Base-by-base conservation (phyloP, 495 filamentous ascomycete genomes). In the Xylaria venustula region DNA sequence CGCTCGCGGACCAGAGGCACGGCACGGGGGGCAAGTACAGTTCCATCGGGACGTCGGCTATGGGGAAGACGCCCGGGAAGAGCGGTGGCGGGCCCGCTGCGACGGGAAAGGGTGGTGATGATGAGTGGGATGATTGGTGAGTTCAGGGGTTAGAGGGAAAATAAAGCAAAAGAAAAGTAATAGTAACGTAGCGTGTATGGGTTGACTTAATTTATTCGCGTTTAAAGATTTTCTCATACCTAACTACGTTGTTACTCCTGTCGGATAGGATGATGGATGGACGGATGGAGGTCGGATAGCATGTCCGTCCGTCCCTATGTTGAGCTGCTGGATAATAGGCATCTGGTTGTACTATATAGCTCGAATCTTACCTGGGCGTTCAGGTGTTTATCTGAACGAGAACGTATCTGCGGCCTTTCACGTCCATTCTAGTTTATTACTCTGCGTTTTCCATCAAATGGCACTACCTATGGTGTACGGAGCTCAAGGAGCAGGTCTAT, bases 1-100 rank as follows among this genome's bases (percentile, higher is more conserved):
- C 71, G 36, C 73, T 80, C 23, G 82, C 84, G 2, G 77, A 83
- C 55, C 75, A 79, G 34, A 68, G 71, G 34, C 74, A 71, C 46
- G 69, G 65, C 8, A 71, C 65, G 1, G 62, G 71, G 20, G 71
- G 61, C 19, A 67, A 64, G 55, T 65, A 65, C 49, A 80, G 64
- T 69, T 72, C 86, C n/a, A 86, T 92, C 64, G 90, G 90, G 20
- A 91, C 89, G 25, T 77, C 83, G 37, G 90, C 88, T 32, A 87
- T 89, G 81, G 88, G 86, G 64, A 81, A 87, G 77, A 75, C 74
- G 32, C 71, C 70, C 32, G 76, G 67, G 47, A 72, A 73, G 67
- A 62, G 67, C 49, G 22, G 49, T 5, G 22, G 49, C 7, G 58
- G 48, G 30, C 41, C 49, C 7, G 54, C 49, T 15, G 54, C 64